Evolutionary conservation across 345 rosid genomes (phyloP).

Genomic region (Hibiscus syriacus): DNA sequence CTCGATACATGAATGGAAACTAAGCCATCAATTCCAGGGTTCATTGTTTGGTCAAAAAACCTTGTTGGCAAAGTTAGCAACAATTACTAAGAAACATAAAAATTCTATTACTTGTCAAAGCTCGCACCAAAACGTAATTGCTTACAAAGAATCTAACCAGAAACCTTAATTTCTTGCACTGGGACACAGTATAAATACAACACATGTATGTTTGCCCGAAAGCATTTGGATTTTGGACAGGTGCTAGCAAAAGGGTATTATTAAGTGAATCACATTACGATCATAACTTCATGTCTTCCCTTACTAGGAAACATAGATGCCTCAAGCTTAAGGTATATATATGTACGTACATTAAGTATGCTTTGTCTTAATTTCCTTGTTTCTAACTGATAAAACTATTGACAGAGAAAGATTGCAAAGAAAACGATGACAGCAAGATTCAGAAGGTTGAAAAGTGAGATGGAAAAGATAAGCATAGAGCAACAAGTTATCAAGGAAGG

Average conservation of each 20-base stretch:
- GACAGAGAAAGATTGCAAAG: background rate
- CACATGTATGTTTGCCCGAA: background rate
- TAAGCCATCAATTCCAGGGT: background rate
- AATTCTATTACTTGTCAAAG: background rate
- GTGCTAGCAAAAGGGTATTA: background rate
- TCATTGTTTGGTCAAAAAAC: background rate
- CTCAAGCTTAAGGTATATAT: background rate
- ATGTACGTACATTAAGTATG: background rate
- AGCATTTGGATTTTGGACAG: background rate
- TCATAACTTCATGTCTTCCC: background rate
- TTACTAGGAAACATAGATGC: background rate
- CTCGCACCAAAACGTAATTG: background rate
- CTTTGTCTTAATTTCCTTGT: background rate
- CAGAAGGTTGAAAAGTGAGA: background rate
- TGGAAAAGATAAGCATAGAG: background rate
- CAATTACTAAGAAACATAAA: background rate
- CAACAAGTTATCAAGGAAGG: background rate
- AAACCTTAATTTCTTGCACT: background rate
- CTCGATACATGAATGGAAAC: background rate
- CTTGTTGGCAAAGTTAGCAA: background rate
- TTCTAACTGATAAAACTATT: background rate
- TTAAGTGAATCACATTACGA: background rate
- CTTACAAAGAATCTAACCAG: background rate
- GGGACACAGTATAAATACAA: background rate
- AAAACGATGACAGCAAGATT: background rate